Conservation (phyloP, 306 rosid species). For the Oxytropis ochrocephala region DNA sequence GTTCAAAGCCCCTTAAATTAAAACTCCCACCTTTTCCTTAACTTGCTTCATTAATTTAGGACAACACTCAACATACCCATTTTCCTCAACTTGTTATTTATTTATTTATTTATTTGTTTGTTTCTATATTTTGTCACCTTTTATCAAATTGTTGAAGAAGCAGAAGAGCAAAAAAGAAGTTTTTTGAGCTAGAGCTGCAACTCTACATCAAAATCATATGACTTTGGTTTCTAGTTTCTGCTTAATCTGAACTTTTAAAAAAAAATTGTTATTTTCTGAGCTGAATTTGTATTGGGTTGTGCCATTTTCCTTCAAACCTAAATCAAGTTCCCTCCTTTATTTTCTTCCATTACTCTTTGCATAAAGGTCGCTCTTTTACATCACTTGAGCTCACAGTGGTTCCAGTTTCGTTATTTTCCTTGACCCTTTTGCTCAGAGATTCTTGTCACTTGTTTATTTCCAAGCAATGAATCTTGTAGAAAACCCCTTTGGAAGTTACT, state of each 20-base stretch:
- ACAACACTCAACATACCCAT: background rate
- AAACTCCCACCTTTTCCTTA: background rate
- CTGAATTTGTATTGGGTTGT: conserved; percentile 10
- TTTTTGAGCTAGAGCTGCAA: conserved; percentile 11
- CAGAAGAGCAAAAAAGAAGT: background rate
- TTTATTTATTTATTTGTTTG: background rate
- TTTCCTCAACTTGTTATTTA: background rate
- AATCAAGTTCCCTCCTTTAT: conserved; percentile 23
- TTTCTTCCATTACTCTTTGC: background rate
- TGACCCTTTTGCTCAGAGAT: conserved; percentile 21
- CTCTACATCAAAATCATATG: conserved; percentile 2
- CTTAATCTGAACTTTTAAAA: conserved; percentile 11
- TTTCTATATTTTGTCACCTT: background rate
- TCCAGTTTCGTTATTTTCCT: background rate
- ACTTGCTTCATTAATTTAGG: conserved; percentile 3
- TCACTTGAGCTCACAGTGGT: background rate
- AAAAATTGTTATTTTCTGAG: background rate
- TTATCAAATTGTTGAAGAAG: background rate
- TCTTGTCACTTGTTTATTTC: background rate
- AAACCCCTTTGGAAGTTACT: conserved; percentile 24
- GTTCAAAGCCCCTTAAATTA: conserved; percentile 23
- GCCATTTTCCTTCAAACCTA: conserved; percentile 6
- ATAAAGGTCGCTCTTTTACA: conserved; percentile 9
- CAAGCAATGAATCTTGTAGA: conserved; percentile 39
- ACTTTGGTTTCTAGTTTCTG: conserved; percentile 10